Percentiles rank a stretch among this genome's conserved stretches.
phyloP scores from a whole-genome alignment of 1,284 basidiomycete species.

The Xerocomus amazonicus region DNA sequence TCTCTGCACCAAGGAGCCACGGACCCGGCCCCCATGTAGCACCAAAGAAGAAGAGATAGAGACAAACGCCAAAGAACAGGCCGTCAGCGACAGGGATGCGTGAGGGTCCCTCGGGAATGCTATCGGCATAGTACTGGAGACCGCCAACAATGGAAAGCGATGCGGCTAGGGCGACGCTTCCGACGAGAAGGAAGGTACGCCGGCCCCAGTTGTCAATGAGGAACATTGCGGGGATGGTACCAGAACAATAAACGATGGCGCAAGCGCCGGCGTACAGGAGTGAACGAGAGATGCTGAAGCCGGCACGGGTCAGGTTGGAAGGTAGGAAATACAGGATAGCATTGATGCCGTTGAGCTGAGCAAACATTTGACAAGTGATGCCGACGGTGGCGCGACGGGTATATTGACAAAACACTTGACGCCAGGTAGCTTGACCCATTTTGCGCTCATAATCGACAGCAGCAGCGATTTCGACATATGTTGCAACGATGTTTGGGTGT shows the following conservation, averaged over 20 bases:
- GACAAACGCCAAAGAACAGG: conserved; percentile 42
- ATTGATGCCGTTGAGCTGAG: conserved; percentile 57
- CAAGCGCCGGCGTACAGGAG: conserved; percentile 52
- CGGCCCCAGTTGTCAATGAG: conserved; percentile 55
- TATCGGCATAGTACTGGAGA: conserved; percentile 41
- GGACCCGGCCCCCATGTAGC: conserved; percentile 64
- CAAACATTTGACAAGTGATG: conserved; percentile 52
- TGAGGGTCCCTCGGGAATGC: conserved; percentile 35
- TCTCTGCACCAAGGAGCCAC: conserved; percentile 57
- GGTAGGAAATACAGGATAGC: conserved; percentile 56
- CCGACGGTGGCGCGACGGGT: conserved; percentile 44
- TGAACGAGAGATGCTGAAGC: conserved; percentile 42
- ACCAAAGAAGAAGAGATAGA: conserved; percentile 46
- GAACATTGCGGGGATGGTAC: conserved; percentile 56
- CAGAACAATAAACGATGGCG: conserved; percentile 54
- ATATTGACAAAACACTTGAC: conserved; percentile 46
- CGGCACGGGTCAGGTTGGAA: conserved; percentile 47
- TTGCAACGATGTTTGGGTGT: conserved; percentile 37
- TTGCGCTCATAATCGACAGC: conserved; percentile 40
- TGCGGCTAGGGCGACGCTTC: conserved; percentile 41
- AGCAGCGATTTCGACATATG: conserved; percentile 42
- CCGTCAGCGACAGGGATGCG: conserved; percentile 43
- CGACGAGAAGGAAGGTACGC: conserved; percentile 47
- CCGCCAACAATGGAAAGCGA: conserved; percentile 44
- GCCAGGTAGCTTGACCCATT: conserved; percentile 42